Evolutionary conservation across 805 yeast genomes (phyloP), one percentile per base, ranked within the genome.

Genomic region (Diddensiella santjacobensis): DNA sequence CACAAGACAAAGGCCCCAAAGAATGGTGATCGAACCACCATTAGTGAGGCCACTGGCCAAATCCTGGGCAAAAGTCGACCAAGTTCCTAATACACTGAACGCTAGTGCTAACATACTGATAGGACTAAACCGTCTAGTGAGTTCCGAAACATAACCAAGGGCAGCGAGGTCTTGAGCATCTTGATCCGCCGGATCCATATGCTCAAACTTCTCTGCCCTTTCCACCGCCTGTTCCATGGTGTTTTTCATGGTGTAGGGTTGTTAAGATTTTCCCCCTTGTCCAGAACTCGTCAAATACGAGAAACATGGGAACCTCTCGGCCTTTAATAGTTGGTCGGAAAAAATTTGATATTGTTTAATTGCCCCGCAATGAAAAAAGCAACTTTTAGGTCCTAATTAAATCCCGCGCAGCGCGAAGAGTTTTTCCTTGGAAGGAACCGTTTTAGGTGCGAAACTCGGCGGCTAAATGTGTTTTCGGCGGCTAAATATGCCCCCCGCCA

Each of bases 51-150:
- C 84, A 24, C 83, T 81, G 59, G 83, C 79, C 62, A 86, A 71
- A 1, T 89, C 84, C 2, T 87, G 79, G 6, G 88, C 79, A 57
- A 86, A 74, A 1, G 91, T 89, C 57, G 84, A 74, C 0, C 90
- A 91, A 0, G 87, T 90, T 37, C 87, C 86, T 90, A 86, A 84
- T 26, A 86, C 67, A 1, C 89, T 80, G 61, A 86, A 84, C 0
- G 93, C 91, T 20, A 86, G 68, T 3, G 93, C 95, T 19, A 86
- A 77, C 40, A 86, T 79, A 0, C 90, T 82, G 1, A 80, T 70
- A 8, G 83, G 81, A 0, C 87, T 81, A 48, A 85, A 71, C 52
- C 83, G 80, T 56, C 87, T 73, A 50, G 79, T 80, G 50, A 86
- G 68, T 40, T 81, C 85, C 60, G 83, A 89, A 55, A 83, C 82